Conservation (phyloP, 805 yeast genomes). For the Candida krabiensis region DNA sequence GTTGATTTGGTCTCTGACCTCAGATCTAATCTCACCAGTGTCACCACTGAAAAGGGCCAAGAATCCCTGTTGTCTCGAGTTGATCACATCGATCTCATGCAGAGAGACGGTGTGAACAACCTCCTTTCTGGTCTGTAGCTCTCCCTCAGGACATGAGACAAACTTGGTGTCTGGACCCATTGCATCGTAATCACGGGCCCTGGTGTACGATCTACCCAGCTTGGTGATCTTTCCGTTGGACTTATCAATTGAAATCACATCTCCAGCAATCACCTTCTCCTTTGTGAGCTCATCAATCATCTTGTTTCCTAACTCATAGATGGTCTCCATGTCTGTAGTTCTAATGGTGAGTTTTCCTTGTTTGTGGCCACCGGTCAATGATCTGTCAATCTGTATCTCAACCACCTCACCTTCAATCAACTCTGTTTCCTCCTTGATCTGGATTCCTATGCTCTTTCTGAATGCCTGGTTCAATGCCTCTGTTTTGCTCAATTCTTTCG, state of each 20-base stretch:
- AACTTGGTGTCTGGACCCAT: constrained; percentile 90
- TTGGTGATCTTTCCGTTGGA: constrained; percentile 97
- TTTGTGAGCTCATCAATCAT: constrained; percentile 88
- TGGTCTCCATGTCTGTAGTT: constrained; percentile 86
- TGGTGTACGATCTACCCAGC: constrained; percentile 98
- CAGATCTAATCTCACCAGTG: constrained; percentile 90
- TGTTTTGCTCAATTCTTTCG: constrained; percentile 97
- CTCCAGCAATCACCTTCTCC: constrained; percentile 93
- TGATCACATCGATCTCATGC: constrained; percentile 95
- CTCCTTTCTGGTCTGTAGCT: constrained; percentile 96
- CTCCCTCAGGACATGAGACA: constrained; percentile 98
- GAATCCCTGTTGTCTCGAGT: constrained; percentile 87
- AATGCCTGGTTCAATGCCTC: constrained; percentile 96
- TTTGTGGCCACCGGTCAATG: constrained; percentile 81
- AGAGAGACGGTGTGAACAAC: constrained; percentile 96
- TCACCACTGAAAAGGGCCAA: constrained; percentile 60
- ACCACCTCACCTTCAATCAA: constrained; percentile 98
- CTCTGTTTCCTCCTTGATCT: constrained; percentile 96
- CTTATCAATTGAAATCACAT: constrained; percentile 94
- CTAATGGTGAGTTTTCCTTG: constrained; percentile 85
- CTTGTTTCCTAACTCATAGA: constrained; percentile 51
- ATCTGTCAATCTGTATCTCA: constrained; percentile 93
- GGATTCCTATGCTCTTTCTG: constrained; percentile 92
- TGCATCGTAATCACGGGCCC: constrained; percentile 96
- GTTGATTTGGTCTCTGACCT: constrained; percentile 62